Evolutionary conservation across 2,329 filamentous ascomycete genomes (phyloP), one percentile per base, ranked within the genome.

Genomic region (Fusarium decemcellulare): DNA sequence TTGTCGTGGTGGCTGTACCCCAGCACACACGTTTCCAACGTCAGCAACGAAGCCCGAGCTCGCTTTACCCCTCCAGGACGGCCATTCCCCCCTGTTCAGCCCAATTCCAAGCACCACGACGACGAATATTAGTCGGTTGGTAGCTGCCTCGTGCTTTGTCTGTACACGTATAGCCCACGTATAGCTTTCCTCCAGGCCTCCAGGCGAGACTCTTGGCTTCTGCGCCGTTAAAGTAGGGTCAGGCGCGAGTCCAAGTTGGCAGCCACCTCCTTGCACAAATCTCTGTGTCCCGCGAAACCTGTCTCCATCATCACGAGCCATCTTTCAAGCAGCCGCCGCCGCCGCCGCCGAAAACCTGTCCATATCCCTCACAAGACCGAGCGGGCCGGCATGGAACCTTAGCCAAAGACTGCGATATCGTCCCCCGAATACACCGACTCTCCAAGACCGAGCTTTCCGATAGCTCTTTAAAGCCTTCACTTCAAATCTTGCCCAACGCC

Each of bases 101-200:
- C 64, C 67, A 70, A 62, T 52, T 62, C 63, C 53, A 56, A 71
- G 55, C 53, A 65, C 51, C 43, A 58, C 59, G n/a, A 61, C 64
- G 68, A 68, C 62, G 58, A 70, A 70, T 59, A 68, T 65, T 72
- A 67, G 67, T 65, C 56, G 57, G 62, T 61, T 53, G 58, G 64
- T 68, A 65, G 68, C 64, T 72, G 59, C 64, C 65, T 74, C 52
- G 64, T 68, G 60, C 57, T 67, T 46, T 37, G 54, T 43, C 60
- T 72, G 68, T 70, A 63, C 71, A 72, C 72, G 72, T 68, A 73
- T 66, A 68, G 63, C 52, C 62, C 61, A 71, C 67, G 48, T 68
- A 70, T 61, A 64, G 59, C 60, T 64, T 59, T 48, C 44, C 23
- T 23, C 53, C 42, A 57, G 61, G 60, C 58, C 62, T 59, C 55